A percentile compares a stretch with the other conserved stretches of the same genome.
Conservation (phyloP, 345 rosid species). For the Limnanthes douglasii region DNA sequence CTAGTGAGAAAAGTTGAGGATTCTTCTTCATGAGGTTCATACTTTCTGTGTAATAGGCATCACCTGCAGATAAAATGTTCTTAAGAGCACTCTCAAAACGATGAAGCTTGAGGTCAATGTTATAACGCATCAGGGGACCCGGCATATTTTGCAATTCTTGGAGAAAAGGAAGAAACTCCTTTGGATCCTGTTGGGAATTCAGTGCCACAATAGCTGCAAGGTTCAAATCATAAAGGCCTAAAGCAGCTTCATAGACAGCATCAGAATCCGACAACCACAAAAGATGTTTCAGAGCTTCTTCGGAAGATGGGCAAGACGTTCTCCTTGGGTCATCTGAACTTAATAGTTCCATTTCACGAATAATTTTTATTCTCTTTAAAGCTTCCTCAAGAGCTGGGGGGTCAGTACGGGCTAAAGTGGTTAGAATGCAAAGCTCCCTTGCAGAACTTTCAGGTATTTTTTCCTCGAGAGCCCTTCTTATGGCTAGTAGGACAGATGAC, state of each 20-base stretch:
- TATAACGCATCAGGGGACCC: constrained; percentile 55
- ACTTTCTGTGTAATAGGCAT: constrained; percentile 45
- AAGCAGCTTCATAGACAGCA: constrained; percentile 86
- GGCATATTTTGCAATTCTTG: constrained; percentile 71
- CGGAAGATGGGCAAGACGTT: constrained; percentile 64
- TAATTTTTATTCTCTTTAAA: constrained; percentile 67
- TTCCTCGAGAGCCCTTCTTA: constrained; percentile 75
- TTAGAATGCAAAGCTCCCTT: constrained; percentile 89
- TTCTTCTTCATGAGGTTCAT: constrained; percentile 63
- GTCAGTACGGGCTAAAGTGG: constrained; percentile 83
- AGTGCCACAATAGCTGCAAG: constrained; percentile 97
- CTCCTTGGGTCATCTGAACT: constrained; percentile 39
- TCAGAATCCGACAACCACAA: constrained; percentile 91
- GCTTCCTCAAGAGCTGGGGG: constrained; percentile 90
- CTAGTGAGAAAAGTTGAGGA: constrained; percentile 72
- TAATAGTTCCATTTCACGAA: constrained; percentile 76
- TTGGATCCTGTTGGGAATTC: constrained; percentile 90
- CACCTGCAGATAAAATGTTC: constrained; percentile 76
- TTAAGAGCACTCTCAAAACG: constrained; percentile 83
- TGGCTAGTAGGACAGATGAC: constrained; percentile 59
- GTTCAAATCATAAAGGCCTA: constrained; percentile 91
- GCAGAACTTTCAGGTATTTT: constrained; percentile 69
- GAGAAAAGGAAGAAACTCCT: constrained; percentile 95
- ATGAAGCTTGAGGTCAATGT: constrained; percentile 61
- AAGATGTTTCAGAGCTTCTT: constrained; percentile 91